Evolutionary conservation across 2,329 filamentous ascomycete genomes (phyloP).

Genomic region (Lecanicillium sp.): DNA sequence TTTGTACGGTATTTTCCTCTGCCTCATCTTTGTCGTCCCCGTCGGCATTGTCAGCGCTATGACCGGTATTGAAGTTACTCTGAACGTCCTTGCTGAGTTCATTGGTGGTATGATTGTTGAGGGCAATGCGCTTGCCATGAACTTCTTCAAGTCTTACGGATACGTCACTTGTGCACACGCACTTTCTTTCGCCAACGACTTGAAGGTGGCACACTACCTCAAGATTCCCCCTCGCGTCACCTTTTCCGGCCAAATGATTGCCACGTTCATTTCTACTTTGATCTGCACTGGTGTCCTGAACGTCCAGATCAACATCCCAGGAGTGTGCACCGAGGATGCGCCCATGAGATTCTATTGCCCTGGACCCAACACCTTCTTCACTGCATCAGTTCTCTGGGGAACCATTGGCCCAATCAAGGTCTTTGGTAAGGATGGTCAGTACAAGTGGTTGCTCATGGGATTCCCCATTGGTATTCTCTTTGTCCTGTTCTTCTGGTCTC

Average conservation of each 20-base stretch:
- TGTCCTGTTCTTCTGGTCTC: slow-evolving; percentile 26
- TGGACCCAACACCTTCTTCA: slow-evolving; percentile 31
- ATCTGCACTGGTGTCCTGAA: slow-evolving; percentile 35
- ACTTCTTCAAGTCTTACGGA: slow-evolving; percentile 22
- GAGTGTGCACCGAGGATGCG: slow-evolving; percentile 28
- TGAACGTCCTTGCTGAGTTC: slow-evolving; percentile 32
- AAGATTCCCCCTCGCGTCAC: slow-evolving; percentile 39
- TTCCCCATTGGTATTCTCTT: slow-evolving; percentile 30
- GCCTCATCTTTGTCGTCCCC: slow-evolving; percentile 32
- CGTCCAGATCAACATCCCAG: slow-evolving; percentile 25
- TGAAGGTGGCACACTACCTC: slow-evolving; percentile 43
- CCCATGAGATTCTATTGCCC: slow-evolving; percentile 29
- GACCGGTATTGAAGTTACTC: slow-evolving; percentile 33
- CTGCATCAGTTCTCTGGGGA: slow-evolving; percentile 37
- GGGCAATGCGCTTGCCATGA: slow-evolving; percentile 27
- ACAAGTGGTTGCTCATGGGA: slow-evolving; percentile 29
- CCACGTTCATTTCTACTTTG: slow-evolving; percentile 36
- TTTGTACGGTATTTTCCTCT: slow-evolving; percentile 30
- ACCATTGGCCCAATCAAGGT: slow-evolving; percentile 33
- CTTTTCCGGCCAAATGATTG: slow-evolving; percentile 38
- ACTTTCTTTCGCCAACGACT: slow-evolving; percentile 26
- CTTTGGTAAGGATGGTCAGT: slow-evolving; percentile 30
- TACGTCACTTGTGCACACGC: slow-evolving; percentile 24
- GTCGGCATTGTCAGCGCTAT: slow-evolving; percentile 34
- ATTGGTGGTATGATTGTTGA: slow-evolving; percentile 29